Base-by-base conservation (phyloP, 495 filamentous ascomycete species). In the Immersiella caudata region DNA sequence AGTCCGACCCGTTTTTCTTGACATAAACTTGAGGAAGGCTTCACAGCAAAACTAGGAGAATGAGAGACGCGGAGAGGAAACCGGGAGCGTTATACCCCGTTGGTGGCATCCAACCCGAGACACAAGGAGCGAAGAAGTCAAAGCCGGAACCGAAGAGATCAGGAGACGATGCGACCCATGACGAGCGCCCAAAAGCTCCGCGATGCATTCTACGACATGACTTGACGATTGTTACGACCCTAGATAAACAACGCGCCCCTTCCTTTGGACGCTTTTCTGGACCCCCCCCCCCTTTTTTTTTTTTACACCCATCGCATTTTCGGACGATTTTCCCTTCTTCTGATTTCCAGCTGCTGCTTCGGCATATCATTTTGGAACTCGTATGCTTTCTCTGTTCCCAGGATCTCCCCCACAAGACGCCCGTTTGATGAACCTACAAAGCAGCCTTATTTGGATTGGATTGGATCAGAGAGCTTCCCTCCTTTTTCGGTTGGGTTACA, bases 21-120 rank as follows among this genome's bases (percentile, higher is more conserved):
- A 76, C 74, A 81, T 82, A 82, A 79, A 82, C 71, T 77, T 78
- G 80, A 76, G 73, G 73, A 79, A 82, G 67, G 82, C 82, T 84
- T 84, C 81, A 80, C 82, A 74, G 74, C 76, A 70, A 70, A 58
- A 71, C 60, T 63, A 70, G 25, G 68, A 14, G 11, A 12, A 46
- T 14, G 40, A 46, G 40, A 46, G 68, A 73, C 26, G 68, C 55
- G 67, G 62, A 66, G 66, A 61, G 67, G 64, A 65, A 26, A 57
- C 67, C 67, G 67, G 61, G 63, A 35, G 54, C 51, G 52, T 70
- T 69, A 76, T 76, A 76, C 71, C 72, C 73, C 33, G 46, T 70
- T 65, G 70, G 68, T 65, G 65, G 55, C 24, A 50, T 61, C 57
- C 60, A 70, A 71, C 52, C 65, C 68, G 50, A 46, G 33, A 36